A percentile compares a stretch with the other conserved stretches of the same genome.
These are phyloP conservation scores for Cladophialophora yegresii DNA, from an alignment of 2,329 filamentous ascomycete genomes.

Conservation along the genomic window DNA sequence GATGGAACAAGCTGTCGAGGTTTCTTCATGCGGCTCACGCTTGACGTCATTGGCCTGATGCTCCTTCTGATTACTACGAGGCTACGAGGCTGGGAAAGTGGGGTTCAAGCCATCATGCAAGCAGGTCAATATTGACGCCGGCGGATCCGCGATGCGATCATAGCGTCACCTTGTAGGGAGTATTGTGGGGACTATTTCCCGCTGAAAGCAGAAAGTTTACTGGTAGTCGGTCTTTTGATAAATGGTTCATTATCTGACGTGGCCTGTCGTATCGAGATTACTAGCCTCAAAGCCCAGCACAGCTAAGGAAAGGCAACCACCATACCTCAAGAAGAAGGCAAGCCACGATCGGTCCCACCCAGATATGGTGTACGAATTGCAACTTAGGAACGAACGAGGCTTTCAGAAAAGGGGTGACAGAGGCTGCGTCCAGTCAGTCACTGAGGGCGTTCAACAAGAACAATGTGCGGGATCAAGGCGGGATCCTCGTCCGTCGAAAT, in stretches of 20 bases:
- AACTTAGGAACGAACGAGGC: background rate
- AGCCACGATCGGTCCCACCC: background rate
- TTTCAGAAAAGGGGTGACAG: background rate
- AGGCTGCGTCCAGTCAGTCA: background rate
- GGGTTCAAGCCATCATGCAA: background rate
- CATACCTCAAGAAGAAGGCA: slow-evolving; percentile 15
- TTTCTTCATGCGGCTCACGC: background rate
- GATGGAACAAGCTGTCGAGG: background rate
- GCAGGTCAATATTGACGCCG: background rate
- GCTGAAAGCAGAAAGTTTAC: background rate
- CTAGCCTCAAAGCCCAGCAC: background rate
- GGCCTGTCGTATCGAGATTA: background rate
- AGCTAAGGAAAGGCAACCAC: slow-evolving; percentile 17
- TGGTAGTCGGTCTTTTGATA: background rate
- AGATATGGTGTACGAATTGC: background rate
- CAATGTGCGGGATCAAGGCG: background rate
- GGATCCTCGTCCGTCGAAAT: background rate
- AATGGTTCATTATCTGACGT: background rate
- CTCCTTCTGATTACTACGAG: background rate
- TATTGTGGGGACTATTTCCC: too few species aligned
- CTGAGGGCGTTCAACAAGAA: background rate
- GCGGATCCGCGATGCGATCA: background rate
- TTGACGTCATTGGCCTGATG: background rate
- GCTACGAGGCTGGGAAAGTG: background rate
- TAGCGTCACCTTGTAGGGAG: background rate